Evolutionary conservation across 2,329 filamentous ascomycete genomes (phyloP), one percentile per base, ranked within the genome.

Genomic region (Ramularia endophylla): DNA sequence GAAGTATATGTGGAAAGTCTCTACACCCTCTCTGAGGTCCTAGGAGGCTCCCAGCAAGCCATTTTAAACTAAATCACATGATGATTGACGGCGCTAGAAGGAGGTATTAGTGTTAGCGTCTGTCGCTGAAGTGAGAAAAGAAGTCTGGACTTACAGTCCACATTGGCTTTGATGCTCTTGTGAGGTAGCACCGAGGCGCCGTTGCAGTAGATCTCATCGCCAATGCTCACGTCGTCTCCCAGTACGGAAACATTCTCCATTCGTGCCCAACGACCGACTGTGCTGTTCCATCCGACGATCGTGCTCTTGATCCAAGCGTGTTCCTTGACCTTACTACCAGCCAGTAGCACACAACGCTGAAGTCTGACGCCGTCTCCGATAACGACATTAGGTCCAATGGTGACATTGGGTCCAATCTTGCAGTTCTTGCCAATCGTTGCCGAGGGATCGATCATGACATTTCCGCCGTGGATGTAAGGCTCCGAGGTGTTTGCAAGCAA

Each of bases 241-340:
- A 98, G 78, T 40, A 98, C 90, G n/a, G 87, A 90, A 30, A 97
- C 89, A 62, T 98, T 98, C 77, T 98, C 92, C 51, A 97, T 74
- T 54, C 90, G 85, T 44, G 90, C 90, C 90, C 90, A 98, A 63
- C 85, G 85, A 62, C 90, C 90, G 43, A 98, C 87, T 27, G 81
- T 85, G 73, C 87, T 94, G 77, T 95, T 95, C 90, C 90, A 98
- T 61, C 90, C 90, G 39, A 97, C 88, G 65, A 98, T 97, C 58
- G 90, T 92, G 64, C 86, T 94, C 81, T 97, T 97, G 67, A 98
- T 80, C 90, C 90, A 97, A 35, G 92, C 92, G 66, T 98, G 90
- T 65, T 98, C 92, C 78, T 95, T 95, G 69, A 95, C 83, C 73
- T 94, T 95, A 69, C 84, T 87, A 59, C 87, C 85, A 48, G 83